A percentile compares a stretch with the other conserved stretches of the same genome.
These are phyloP conservation scores for Dactylellina leptospora DNA, from an alignment of 2,329 filamentous ascomycete genomes.

Conservation along the genomic window DNA sequence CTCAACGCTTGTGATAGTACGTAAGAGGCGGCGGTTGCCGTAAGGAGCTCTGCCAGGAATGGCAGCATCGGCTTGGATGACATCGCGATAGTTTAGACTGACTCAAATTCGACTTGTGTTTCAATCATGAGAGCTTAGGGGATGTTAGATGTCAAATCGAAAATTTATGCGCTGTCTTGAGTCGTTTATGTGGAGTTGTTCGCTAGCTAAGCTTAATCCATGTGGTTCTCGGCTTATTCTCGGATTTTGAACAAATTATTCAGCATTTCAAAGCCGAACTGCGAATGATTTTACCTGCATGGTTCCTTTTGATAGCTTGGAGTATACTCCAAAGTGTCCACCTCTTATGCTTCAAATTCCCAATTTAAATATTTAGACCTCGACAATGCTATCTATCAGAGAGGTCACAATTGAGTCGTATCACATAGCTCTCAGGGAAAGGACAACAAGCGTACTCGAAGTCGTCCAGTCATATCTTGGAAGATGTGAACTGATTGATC, in stretches of 20 bases:
- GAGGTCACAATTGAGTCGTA: constrained; percentile 11
- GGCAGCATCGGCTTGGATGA: constrained; percentile 37
- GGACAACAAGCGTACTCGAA: not conserved
- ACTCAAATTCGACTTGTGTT: too few relatives aligned
- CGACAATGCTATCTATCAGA: not conserved
- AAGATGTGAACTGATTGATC: constrained; percentile 11
- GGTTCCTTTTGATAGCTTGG: too few relatives aligned
- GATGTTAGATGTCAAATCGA: too few relatives aligned
- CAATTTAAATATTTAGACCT: too few relatives aligned
- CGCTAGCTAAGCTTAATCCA: not conserved
- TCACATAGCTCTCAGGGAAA: constrained; percentile 3
- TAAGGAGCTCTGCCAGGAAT: constrained; percentile 44
- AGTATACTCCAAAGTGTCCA: too few relatives aligned
- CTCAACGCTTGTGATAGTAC: constrained; percentile 47
- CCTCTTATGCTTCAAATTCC: too few relatives aligned
- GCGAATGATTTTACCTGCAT: too few relatives aligned
- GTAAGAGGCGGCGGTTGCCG: constrained; percentile 41
- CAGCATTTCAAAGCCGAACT: not conserved
- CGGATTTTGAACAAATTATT: too few relatives aligned
- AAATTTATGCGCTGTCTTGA: too few relatives aligned
- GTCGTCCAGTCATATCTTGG: constrained; percentile 6
- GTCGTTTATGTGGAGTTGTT: not conserved
- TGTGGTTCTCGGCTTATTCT: constrained; percentile 15
- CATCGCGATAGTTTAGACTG: too few relatives aligned
- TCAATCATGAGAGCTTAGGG: too few relatives aligned